These are phyloP conservation scores for Podaxis sp. DNA, from an alignment of 768 basidiomycete genomes.

Conservation along the genomic window DNA sequence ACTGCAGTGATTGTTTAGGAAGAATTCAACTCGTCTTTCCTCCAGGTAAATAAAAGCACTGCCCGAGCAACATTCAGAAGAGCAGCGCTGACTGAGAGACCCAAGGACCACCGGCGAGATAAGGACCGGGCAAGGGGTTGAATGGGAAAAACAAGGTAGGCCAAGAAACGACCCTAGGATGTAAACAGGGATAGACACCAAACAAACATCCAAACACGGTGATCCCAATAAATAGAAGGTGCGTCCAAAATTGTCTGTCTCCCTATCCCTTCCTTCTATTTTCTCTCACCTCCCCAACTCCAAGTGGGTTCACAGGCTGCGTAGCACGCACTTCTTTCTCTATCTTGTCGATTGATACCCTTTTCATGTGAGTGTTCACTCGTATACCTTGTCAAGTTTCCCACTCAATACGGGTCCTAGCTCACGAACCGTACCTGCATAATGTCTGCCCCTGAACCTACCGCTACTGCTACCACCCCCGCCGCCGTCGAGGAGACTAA, in stretches of 20 bases:
- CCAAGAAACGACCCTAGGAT: slow-evolving; percentile 30
- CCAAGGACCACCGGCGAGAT: neutral
- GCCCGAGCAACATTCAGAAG: neutral
- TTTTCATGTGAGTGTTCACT: slow-evolving; percentile 40
- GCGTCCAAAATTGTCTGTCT: slow-evolving; percentile 35
- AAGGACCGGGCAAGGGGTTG: neutral
- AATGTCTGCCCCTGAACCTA: slow-evolving; percentile 80
- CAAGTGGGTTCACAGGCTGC: slow-evolving; percentile 49
- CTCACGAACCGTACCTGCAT: slow-evolving; percentile 61
- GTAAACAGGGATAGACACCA: slow-evolving; percentile 36
- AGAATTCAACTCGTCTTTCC: neutral
- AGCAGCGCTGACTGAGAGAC: neutral
- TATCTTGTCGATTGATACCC: slow-evolving; percentile 57
- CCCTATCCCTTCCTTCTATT: slow-evolving; percentile 59
- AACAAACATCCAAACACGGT: slow-evolving; percentile 40
- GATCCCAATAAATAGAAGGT: slow-evolving; percentile 45
- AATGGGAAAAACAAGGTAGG: neutral
- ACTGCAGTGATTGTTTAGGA: slow-evolving; percentile 1
- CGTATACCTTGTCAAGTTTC: slow-evolving; percentile 17
- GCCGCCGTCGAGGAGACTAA: slow-evolving; percentile 47
- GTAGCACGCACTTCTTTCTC: slow-evolving; percentile 50
- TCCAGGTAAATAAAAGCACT: neutral
- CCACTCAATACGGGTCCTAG: slow-evolving; percentile 28
- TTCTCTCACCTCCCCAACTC: slow-evolving; percentile 38
- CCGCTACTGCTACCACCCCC: slow-evolving; percentile 37